Percentiles rank a stretch among this genome's conserved stretches.
Evolutionary conservation across 164 flowering plant species (phyloP).

Genomic region (Cinnamomum chago): DNA sequence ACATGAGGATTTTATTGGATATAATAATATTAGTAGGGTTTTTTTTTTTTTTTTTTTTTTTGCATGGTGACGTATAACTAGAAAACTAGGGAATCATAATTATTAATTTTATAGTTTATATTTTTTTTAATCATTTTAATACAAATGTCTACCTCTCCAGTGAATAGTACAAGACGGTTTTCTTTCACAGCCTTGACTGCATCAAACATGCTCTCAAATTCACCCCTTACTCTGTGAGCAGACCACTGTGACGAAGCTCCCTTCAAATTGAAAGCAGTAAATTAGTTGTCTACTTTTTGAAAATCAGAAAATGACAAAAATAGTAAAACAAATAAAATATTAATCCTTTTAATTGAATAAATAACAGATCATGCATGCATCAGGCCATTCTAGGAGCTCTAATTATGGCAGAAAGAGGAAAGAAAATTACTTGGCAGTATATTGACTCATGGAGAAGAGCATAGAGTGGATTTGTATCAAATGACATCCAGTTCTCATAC

Average conservation of each 20-base stretch:
- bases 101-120: neutral
- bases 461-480: conserved; percentile 81
- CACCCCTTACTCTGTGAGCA: conserved; percentile 68
- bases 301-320: neutral
- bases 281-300: conserved; percentile 1
- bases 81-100: neutral
- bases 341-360: neutral
- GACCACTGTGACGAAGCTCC: conserved; percentile 87
- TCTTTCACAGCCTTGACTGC: conserved; percentile 72
- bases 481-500: conserved; percentile 66
- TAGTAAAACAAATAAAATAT: neutral
- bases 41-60: no score
- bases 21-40: no score
- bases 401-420: neutral
- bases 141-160: conserved; percentile 75
- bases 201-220: conserved; percentile 52
- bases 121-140: neutral
- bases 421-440: conserved; percentile 74
- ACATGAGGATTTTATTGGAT: neutral
- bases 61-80: neutral
- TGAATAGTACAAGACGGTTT: conserved; percentile 70
- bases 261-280: conserved; percentile 32
- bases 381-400: neutral
- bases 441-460: conserved; percentile 86
- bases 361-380: neutral